Conservation (phyloP, 2,329 filamentous ascomycete species). For the Neofusicoccum parvum region DNA sequence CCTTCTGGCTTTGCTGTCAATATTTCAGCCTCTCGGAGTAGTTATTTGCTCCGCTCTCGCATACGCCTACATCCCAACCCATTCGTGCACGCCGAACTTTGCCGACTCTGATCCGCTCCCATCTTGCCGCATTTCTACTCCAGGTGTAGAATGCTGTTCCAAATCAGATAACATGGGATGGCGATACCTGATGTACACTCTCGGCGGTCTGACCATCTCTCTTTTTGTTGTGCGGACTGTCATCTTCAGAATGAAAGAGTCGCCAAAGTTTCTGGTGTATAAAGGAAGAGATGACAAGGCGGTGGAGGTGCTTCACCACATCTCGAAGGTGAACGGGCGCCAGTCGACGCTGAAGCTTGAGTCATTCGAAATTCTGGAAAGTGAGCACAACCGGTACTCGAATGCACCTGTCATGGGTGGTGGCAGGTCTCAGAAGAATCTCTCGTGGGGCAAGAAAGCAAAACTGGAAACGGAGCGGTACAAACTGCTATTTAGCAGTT, state of each 20-base stretch:
- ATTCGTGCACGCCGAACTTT: conserved; percentile 56
- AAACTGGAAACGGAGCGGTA: conserved; percentile 47
- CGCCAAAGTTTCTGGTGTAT: conserved; percentile 61
- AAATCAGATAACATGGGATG: conserved; percentile 48
- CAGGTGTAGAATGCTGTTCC: conserved; percentile 40
- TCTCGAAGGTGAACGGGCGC: conserved; percentile 47
- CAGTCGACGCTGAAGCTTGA: conserved; percentile 37
- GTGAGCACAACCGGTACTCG: conserved; percentile 28
- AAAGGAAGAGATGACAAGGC: conserved; percentile 56
- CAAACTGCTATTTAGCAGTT: conserved; percentile 48
- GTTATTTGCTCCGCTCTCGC: conserved; percentile 55
- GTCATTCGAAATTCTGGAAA: conserved; percentile 39
- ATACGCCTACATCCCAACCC: conserved; percentile 56
- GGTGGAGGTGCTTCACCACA: conserved; percentile 47
- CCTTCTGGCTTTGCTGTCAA: conserved; percentile 54
- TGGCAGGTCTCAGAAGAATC: conserved; percentile 32
- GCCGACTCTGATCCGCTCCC: conserved; percentile 46
- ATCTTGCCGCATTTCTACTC: conserved; percentile 45
- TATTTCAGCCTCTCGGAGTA: conserved; percentile 60
- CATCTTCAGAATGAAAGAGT: conserved; percentile 59
- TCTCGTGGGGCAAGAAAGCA: conserved; percentile 33
- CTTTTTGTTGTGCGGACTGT: conserved; percentile 57
- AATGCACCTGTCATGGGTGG: conserved; percentile 33
- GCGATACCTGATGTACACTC: conserved; percentile 46
- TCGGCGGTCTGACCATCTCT: conserved; percentile 42